Evolutionary conservation across 148 eudicot species (phyloP), one percentile per base, ranked within the genome.

Genomic region (Rhododendron williamsianum): DNA sequence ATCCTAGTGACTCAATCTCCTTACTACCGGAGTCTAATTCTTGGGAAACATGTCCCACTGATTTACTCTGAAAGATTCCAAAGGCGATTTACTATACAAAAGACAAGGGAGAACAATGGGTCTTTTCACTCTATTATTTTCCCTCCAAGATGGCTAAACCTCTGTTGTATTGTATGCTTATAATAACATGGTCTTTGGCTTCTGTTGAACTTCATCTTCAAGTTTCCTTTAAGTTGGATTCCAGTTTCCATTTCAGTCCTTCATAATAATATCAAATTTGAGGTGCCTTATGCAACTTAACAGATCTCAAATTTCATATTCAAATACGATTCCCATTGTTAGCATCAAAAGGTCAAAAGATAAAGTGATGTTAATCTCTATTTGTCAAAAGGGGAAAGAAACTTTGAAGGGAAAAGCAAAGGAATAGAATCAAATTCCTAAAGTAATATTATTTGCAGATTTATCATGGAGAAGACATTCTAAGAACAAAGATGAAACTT

Each of bases 381-480:
- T 82, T 82, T 63, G 74, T 58, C 84, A 63, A 38, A 82, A 82
- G 67, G 41, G 35, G 84, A 46, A 25, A n/a, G 19, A 45, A 27
- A 5, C 30, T 82, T 82, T 45, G 78, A 71, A 54, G 21, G 9
- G 6, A 83, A 71, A 83, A 41, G 58, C 18, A 30, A 82, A 71
- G 85, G 52, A 83, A 41, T 71, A 71, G 85, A 83, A 69, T 46
- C 85, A 83, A 83, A 69, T 83, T 69, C 85, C 78, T 27, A 30
- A 71, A 83, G 60, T 9, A 65, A 71, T 18, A 71, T 30, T 71
- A 71, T 30, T 71, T 71, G 76, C 16, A 27, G 38, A 71, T 30
- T 71, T 71, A 71, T 71, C 76, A 30, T 4, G 9, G 76, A 71
- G 33, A 23, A 65, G 72, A 71, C 76, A 71, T 71, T 71, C 35